phyloP scores from a whole-genome alignment of 179 eudicot species.

The Silene vulgaris region DNA sequence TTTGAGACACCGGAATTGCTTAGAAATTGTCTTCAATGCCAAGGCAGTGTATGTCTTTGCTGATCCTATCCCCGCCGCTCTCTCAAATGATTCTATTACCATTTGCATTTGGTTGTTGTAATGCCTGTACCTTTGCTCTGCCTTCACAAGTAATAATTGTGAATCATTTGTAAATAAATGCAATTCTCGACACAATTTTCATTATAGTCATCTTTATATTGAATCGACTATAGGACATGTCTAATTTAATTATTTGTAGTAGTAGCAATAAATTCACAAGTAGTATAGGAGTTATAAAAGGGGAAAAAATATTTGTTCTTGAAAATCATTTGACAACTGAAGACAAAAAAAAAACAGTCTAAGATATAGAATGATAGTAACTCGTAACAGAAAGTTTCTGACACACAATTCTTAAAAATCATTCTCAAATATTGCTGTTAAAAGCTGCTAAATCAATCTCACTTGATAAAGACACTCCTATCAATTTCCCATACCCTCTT shows the following conservation, averaged over 20 bases:
- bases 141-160: conserved; percentile 27
- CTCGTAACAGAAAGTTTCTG: conserved; percentile 38
- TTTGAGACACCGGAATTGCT: conserved; percentile 66
- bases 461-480: conserved; percentile 36
- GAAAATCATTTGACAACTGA: conserved; percentile 13
- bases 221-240: too few species aligned
- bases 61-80: conserved; percentile 64
- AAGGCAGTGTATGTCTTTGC: conserved; percentile 69
- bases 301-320: conserved; percentile 10
- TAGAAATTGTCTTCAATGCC: conserved; percentile 66
- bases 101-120: conserved; percentile 74
- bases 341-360: conserved; percentile 5
- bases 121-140: conserved; percentile 78
- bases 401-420: conserved; percentile 23
- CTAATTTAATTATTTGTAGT: background rate
- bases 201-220: too few species aligned
- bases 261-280: background rate
- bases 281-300: background rate
- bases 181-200: too few species aligned
- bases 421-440: conserved; percentile 24
- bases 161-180: too few species aligned
- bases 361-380: conserved; percentile 29
- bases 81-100: conserved; percentile 66
- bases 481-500: conserved; percentile 14
- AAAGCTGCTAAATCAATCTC: conserved; percentile 28